Base-by-base conservation (phyloP, 371 early-diverging fungal genomes). In the Parasitella parasitica region DNA sequence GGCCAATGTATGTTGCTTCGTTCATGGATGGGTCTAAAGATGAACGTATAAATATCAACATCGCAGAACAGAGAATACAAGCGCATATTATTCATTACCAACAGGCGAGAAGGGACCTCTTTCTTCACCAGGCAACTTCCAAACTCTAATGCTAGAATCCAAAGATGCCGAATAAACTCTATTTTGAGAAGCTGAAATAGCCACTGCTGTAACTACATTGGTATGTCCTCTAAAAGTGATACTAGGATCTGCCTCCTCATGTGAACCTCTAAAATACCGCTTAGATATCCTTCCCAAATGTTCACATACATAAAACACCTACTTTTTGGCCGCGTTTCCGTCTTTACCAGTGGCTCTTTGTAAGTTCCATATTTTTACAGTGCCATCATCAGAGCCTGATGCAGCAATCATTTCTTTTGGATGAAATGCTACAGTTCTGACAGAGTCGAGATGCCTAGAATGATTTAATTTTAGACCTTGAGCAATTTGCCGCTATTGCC, bases 171-270 rank as follows among this genome's bases (percentile, higher is more conserved):
- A 91, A 64, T 86, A 94, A 15, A 89, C 72, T 59, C 76, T 70
- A 20, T 75, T 75, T 57, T 85, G 83, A 48, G 83, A 78, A 0
- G 81, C 73, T 7, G 86, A 86, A n/a, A 92, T 73, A 3, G 84
- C 84, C 1, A 93, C 81, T 0, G 86, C 69, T 20, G 89, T 91
- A 7, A 94, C 84, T 6, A 88, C 72, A 12, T 81, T 82, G 1
- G 78, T 80, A 67, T 96, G 96, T 4, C 94, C 96, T 16, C 96
- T 88, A 67, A 90, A 91, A 0, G 92, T 93, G 38, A 84, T 84
- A 12, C 80, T 68, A 1, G 93, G 89, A 56, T 92, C 92, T 27
- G 85, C 70, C 38, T 93, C 95, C 37, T 77, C 73, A 30, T 70
- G 70, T 13, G 67, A 30, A 12, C 63, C 61, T 58, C 67, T 71